Conservation (phyloP, 176 grass and related monocot species). For the Eleusine coracana region DNA sequence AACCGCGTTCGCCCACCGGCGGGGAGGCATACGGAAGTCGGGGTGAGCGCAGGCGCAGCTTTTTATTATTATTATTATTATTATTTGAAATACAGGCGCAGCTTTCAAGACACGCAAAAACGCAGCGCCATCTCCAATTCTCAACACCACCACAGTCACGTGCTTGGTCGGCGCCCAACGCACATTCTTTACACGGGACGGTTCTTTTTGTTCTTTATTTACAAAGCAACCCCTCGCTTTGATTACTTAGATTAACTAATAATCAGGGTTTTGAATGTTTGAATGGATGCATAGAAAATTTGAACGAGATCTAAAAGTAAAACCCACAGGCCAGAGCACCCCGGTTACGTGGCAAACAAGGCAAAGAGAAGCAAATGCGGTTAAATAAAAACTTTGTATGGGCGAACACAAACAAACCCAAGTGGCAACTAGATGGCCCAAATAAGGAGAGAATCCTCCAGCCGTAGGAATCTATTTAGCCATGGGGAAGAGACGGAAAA, state of each 20-base stretch:
- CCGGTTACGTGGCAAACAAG: background rate
- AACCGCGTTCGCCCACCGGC: too few relatives aligned
- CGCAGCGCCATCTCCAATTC: background rate
- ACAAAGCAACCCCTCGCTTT: background rate
- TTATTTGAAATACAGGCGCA: background rate
- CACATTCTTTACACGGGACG: background rate
- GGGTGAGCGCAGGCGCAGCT: background rate
- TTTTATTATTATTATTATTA: background rate
- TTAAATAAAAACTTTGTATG: background rate
- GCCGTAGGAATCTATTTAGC: constrained; percentile 32
- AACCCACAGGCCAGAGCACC: background rate
- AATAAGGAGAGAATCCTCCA: constrained; percentile 2
- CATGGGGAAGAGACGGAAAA: background rate
- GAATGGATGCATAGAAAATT: background rate
- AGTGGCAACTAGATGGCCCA: background rate
- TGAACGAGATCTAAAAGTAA: background rate
- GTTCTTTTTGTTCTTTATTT: background rate
- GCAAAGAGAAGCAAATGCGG: background rate
- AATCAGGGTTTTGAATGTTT: background rate
- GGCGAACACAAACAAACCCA: background rate
- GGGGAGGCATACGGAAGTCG: background rate
- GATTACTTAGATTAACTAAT: background rate
- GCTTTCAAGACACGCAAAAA: constrained; percentile 34
- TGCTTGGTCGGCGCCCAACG: constrained; percentile 38
- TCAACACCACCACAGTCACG: background rate